Percentiles rank a stretch among this genome's conserved stretches.
Evolutionary conservation across 2,329 filamentous ascomycete genomes (phyloP).

Genomic region (Nothopassalora personata): DNA sequence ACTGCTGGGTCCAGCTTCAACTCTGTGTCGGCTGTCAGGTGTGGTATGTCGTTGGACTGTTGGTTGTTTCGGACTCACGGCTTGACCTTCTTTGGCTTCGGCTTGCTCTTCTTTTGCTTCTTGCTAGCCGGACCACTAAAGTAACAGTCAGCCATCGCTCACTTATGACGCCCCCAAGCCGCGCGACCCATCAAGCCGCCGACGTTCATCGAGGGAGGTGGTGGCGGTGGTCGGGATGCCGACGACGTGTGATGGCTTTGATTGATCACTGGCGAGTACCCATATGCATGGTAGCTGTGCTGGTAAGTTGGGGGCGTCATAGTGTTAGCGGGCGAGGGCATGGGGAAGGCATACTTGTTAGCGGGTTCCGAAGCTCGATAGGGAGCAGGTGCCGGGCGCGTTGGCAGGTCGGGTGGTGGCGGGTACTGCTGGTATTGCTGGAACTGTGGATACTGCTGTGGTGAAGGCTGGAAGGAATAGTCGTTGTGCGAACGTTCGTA

Average conservation of each 20-base stretch:
- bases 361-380: background rate
- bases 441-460: background rate
- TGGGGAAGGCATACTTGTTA: constrained; percentile 1
- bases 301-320: background rate
- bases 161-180: background rate
- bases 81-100: background rate
- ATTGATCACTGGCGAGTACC: background rate
- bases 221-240: background rate
- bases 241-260: background rate
- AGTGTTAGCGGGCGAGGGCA: background rate
- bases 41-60: background rate
- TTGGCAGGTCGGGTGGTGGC: background rate
- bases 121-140: background rate
- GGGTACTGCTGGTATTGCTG: background rate
- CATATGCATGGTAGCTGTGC: background rate
- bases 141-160: background rate
- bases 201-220: background rate
- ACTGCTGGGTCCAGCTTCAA: background rate
- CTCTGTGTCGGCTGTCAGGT: background rate
- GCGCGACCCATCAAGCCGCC: background rate
- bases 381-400: background rate
- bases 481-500: background rate
- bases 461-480: background rate
- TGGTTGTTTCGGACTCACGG: background rate
- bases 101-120: background rate